Evolutionary conservation across 768 basidiomycete species (phyloP).

Genomic region (Tricholoma matsutake): DNA sequence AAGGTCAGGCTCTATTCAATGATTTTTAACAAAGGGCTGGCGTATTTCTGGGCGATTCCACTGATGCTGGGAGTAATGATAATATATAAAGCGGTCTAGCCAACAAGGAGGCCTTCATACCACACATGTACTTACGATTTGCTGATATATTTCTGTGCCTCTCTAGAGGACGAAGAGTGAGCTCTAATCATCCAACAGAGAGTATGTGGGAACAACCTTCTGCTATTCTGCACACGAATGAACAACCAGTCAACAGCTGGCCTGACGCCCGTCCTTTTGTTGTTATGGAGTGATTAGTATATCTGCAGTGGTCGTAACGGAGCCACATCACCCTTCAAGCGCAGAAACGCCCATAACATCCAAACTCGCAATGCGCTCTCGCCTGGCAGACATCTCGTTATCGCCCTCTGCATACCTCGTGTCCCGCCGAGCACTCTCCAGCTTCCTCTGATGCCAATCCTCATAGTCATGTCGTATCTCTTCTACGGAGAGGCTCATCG

Average conservation of each 20-base stretch:
- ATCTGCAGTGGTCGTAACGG: background rate
- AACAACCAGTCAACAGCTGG: conserved; percentile 95
- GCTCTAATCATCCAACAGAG: background rate
- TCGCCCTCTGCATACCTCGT: conserved; percentile 45
- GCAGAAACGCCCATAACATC: conserved; percentile 92
- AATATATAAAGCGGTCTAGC: background rate
- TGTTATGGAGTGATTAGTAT: background rate
- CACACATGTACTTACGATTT: background rate
- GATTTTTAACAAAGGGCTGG: conserved; percentile 27
- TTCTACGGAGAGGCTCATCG: conserved; percentile 75
- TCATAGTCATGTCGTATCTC: conserved; percentile 90
- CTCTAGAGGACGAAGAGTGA: conserved; percentile 10
- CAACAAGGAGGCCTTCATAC: background rate
- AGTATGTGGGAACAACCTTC: conserved; percentile 43
- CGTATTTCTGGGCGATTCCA: background rate
- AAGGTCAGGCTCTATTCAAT: conserved; percentile 26
- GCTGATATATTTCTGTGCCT: conserved; percentile 22
- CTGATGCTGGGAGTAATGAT: background rate
- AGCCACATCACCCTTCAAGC: conserved; percentile 71
- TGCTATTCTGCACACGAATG: conserved; percentile 87
- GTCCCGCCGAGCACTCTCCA: conserved; percentile 63
- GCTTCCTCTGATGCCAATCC: conserved; percentile 77
- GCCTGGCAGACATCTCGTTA: conserved; percentile 40
- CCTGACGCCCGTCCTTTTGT: conserved; percentile 74
- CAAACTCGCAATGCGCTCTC: conserved; percentile 67